Evolutionary conservation across 2,329 filamentous ascomycete species (phyloP), one percentile per base, ranked within the genome.

Genomic region (Fusarium sp.): DNA sequence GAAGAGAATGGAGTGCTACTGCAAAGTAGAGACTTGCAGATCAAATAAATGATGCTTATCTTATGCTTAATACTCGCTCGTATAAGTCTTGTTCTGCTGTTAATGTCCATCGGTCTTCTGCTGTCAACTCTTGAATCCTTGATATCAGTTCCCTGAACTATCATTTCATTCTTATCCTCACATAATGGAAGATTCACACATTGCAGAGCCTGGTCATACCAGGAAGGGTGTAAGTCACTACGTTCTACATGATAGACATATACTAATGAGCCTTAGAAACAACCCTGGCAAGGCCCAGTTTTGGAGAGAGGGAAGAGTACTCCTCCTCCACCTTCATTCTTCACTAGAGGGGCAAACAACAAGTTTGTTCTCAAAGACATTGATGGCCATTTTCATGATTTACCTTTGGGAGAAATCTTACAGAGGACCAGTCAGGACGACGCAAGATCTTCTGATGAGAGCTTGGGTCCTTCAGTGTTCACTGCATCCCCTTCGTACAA

Each of bases 401-500:
- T 44, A 8, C 20, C 44, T 8, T 12, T 65, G 16, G 34, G 34
- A 12, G 54, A 60, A 1, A 60, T 59, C 3, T 23, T 60, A 5
- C 28, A 53, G 12, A 65, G 38, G 28, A 38, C 42, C 10, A 62
- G 40, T 15, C 47, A 54, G 6, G 52, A 67, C 10, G 64, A 67
- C 2, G 11, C 13, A 9, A 49, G 30, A 12, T 67, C 64, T 8
- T 67, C 62, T 10, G 45, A 53, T 11, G 47, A 67, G 20, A 67
- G 64, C 37, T 45, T 31, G 31, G 41, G 44, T 13, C 62, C 57
- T 18, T 62, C 64, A 7, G 8, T 66, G 7, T 55, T 62, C 18
- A 51, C 51, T 28, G 51, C 62, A 49, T 62, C 57, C 3, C 57
- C 44, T 6, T 67, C 62, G 18, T 67, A 67, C 46, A 67, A 67